phyloP scores from a whole-genome alignment of 257 asterid species.

The Solanum sejunctum region DNA sequence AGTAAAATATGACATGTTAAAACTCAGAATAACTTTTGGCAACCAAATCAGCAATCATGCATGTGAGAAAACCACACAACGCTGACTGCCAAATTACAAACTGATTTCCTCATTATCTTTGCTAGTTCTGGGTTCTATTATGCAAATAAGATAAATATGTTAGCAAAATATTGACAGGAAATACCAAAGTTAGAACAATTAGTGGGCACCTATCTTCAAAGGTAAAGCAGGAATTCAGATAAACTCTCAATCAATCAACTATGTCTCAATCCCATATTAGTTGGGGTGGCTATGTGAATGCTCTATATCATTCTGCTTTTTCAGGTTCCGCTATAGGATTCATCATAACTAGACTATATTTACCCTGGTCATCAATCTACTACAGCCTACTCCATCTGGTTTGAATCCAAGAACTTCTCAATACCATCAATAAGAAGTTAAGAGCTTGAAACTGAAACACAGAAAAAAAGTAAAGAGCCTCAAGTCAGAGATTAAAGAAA shows the following conservation, averaged over 20 bases:
- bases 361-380: background rate
- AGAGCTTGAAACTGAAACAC: background rate
- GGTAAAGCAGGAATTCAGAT: background rate
- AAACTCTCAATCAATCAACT: background rate
- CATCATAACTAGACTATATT: background rate
- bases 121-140: background rate
- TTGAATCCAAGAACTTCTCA: background rate
- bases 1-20: conserved; percentile 9
- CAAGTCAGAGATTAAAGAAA: background rate
- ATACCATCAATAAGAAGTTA: background rate
- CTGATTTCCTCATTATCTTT: background rate
- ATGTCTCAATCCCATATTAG: background rate
- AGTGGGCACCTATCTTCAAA: background rate
- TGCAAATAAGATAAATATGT: background rate
- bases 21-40: background rate
- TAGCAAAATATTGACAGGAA: background rate
- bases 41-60: background rate
- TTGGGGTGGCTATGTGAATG: background rate
- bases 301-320: background rate
- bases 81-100: background rate
- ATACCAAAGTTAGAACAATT: background rate
- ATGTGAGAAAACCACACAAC: background rate
- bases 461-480: background rate
- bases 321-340: background rate
- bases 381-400: background rate